Evolutionary conservation across 768 basidiomycete genomes (phyloP).

Genomic region (Coprinopsis sp.): DNA sequence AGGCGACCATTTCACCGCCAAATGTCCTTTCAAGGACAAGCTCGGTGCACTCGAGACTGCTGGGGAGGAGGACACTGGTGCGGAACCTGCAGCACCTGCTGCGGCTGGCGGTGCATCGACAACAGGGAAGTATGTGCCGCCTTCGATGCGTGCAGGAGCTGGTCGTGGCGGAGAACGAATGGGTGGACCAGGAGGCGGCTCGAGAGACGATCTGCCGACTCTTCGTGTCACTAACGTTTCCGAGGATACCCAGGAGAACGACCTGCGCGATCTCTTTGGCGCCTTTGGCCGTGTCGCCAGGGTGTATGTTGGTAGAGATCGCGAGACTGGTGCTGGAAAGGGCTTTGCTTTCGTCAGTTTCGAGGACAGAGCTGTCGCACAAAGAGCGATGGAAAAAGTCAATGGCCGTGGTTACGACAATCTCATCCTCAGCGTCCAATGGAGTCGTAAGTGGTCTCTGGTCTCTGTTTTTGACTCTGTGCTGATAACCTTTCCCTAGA

Average conservation of each 20-base stretch:
- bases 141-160: slow-evolving; percentile 70
- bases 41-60: slow-evolving; percentile 68
- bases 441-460: slow-evolving; percentile 47
- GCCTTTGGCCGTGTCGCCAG: slow-evolving; percentile 80
- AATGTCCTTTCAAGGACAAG: slow-evolving; percentile 97
- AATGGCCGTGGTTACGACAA: slow-evolving; percentile 92
- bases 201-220: slow-evolving; percentile 90
- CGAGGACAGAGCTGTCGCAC: slow-evolving; percentile 73
- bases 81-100: slow-evolving; percentile 29
- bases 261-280: slow-evolving; percentile 88
- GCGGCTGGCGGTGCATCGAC: slow-evolving; percentile 37
- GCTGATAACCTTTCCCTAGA: slow-evolving; percentile 19
- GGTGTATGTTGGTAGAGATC: slow-evolving; percentile 91
- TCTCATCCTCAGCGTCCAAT: slow-evolving; percentile 67
- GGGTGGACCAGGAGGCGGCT: slow-evolving; percentile 50
- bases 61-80: slow-evolving; percentile 43
- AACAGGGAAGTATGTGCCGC: slow-evolving; percentile 88
- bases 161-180: slow-evolving; percentile 75
- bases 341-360: slow-evolving; percentile 98
- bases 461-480: neutral
- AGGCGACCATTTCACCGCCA: slow-evolving; percentile 96
- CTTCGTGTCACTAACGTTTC: slow-evolving; percentile 96
- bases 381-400: slow-evolving; percentile 87
- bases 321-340: slow-evolving; percentile 92
- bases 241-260: slow-evolving; percentile 91